These are phyloP conservation scores for Botryotinia globosa DNA, from an alignment of 2,329 filamentous ascomycete species.

Conservation along the genomic window DNA sequence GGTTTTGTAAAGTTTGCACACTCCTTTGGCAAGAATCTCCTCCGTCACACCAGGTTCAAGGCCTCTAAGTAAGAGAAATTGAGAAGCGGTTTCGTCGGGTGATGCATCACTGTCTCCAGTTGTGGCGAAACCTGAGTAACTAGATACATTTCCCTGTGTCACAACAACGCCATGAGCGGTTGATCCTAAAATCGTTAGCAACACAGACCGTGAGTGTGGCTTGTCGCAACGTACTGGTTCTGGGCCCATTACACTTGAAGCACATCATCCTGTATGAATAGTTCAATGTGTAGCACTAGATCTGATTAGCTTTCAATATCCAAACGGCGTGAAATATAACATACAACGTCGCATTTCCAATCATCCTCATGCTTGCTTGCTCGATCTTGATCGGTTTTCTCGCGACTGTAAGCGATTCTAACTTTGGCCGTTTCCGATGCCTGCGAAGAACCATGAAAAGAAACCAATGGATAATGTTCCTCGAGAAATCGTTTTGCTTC, in stretches of 20 bases:
- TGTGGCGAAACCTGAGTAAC: constrained; percentile 45
- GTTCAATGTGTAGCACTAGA: constrained; percentile 54
- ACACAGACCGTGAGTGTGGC: background rate
- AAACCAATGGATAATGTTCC: constrained; percentile 48
- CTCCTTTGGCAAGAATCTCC: constrained; percentile 67
- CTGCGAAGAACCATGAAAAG: constrained; percentile 45
- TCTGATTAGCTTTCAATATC: constrained; percentile 22
- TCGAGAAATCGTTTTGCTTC: constrained; percentile 53
- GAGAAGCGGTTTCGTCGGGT: constrained; percentile 53
- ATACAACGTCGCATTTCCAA: constrained; percentile 55
- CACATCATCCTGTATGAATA: constrained; percentile 55
- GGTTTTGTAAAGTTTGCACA: constrained; percentile 69
- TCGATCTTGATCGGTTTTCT: constrained; percentile 48
- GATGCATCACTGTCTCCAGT: constrained; percentile 54
- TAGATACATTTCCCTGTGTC: constrained; percentile 41
- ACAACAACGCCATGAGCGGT: constrained; percentile 38
- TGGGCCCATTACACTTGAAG: constrained; percentile 56
- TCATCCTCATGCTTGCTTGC: constrained; percentile 50
- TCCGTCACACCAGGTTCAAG: constrained; percentile 69
- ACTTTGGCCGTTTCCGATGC: constrained; percentile 40
- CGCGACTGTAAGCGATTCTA: constrained; percentile 51
- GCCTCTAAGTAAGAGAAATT: constrained; percentile 72
- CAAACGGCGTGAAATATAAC: constrained; percentile 17
- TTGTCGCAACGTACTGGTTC: constrained; percentile 45
- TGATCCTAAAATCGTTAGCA: constrained; percentile 37